Evolutionary conservation across 257 asterid species (phyloP), one percentile per base, ranked within the genome.

Genomic region (Solanum bulbocastanum): DNA sequence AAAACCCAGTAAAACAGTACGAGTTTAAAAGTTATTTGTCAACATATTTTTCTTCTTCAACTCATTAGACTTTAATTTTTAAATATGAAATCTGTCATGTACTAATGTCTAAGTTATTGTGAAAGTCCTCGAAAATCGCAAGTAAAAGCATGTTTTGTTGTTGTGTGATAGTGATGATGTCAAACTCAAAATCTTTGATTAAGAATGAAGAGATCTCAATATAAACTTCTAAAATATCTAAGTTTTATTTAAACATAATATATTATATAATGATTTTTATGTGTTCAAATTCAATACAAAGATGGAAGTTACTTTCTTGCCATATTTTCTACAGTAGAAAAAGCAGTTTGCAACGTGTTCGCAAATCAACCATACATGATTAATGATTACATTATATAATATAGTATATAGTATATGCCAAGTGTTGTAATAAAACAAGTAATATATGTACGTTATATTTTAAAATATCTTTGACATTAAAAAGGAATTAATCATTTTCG

Each of bases 61-160:
- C 30, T 62, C 15, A 62, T 62, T 62, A 62, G 8, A 62, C 71
- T 62, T 62, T 52, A 52, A 52, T 16, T 5, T n/a, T 60, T 5
- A 11, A 65, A 25, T 1, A 25, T 5, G 1, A 0, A 11, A 12
- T 65, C 1, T 8, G 8, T 65, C 8, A 25, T 65, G 8, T 25
- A 25, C 0, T 25, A 13, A 5, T 2, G 3, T 65, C 0, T 65
- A 25, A 65, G 8, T 2, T 10, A 27, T 10, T 65, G 0, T 0
- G 33, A 65, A 65, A 65, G 6, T 65, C 18, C 32, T 62, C 8
- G 2, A 62, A 62, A 62, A 23, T 10, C 32, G 8, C 6, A 66
- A 25, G 20, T 66, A 66, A 25, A 25, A 66, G 35, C 4, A 25
- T 5, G 5, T 12, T 25, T 66, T 25, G 10, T 10, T 10, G 0